A percentile compares a stretch with the other conserved stretches of the same genome.
Conservation (phyloP, 371 early-diverging fungal genomes). For the Mortierella sp. region DNA sequence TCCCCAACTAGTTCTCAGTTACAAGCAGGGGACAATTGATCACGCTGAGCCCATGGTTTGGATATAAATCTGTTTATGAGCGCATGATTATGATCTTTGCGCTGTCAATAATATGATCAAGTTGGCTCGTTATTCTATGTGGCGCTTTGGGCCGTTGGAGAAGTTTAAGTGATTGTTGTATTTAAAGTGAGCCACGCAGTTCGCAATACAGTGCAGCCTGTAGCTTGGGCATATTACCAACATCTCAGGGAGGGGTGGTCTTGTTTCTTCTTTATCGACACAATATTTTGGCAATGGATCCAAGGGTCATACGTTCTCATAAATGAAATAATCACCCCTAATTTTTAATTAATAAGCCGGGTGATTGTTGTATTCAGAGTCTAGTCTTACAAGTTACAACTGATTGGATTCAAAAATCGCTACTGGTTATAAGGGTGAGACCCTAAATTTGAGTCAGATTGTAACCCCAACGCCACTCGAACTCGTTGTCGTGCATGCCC, state of each 20-base stretch:
- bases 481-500: too few relatives aligned
- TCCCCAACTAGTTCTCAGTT: neutral
- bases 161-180: neutral
- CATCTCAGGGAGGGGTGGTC: neutral
- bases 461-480: too few relatives aligned
- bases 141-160: neutral
- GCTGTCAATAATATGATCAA: neutral
- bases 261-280: neutral
- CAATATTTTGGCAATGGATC: too few relatives aligned
- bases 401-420: too few relatives aligned
- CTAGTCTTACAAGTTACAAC: too few relatives aligned
- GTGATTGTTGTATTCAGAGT: too few relatives aligned
- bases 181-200: neutral
- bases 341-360: too few relatives aligned
- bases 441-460: too few relatives aligned
- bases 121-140: neutral
- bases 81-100: neutral
- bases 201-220: neutral
- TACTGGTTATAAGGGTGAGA: too few relatives aligned
- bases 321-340: too few relatives aligned
- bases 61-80: neutral
- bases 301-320: too few relatives aligned
- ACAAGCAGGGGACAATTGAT: neutral
- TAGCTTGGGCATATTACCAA: too few relatives aligned
- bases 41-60: neutral